A percentile compares a stretch with the other conserved stretches of the same genome.
Conservation (phyloP, 1,139 yeast species). For the Kluyveromyces sp. region DNA sequence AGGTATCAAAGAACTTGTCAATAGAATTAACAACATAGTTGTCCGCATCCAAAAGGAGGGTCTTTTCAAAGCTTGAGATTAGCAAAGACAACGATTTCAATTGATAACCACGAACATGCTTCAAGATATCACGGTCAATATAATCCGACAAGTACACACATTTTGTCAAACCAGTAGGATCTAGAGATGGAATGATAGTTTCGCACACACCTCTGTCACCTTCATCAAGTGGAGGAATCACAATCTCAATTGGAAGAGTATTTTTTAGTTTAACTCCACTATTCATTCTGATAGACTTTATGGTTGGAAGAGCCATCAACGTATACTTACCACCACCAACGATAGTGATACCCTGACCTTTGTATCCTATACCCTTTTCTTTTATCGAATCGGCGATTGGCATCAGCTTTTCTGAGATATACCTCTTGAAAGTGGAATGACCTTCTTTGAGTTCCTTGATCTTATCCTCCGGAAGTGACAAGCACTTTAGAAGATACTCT, state of each 20-base stretch:
- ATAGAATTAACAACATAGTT: conserved; percentile 11
- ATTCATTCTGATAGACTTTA: conserved; percentile 9
- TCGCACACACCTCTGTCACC: conserved; percentile 8
- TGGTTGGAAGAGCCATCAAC: conserved; percentile 9
- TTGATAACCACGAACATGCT: conserved; percentile 8
- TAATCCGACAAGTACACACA: conserved; percentile 10
- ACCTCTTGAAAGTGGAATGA: conserved; percentile 4
- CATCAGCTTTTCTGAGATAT: conserved; percentile 3
- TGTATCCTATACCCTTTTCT: conserved; percentile 1
- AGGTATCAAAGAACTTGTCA: conserved; percentile 8
- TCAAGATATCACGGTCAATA: conserved; percentile 4
- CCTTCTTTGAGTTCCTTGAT: background rate
- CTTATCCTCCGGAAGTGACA: conserved; percentile 5
- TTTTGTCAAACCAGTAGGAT: conserved; percentile 9
- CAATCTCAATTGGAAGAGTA: conserved; percentile 10
- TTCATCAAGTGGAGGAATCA: conserved; percentile 8
- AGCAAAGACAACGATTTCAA: conserved; percentile 12
- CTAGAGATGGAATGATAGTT: conserved; percentile 8
- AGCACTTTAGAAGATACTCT: conserved; percentile 6
- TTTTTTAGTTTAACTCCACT: conserved; percentile 8
- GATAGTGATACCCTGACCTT: conserved; percentile 10
- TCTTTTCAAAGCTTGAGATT: conserved; percentile 12
- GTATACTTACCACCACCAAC: conserved; percentile 10
- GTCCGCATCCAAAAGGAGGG: conserved; percentile 12
- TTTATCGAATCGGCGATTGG: conserved; percentile 1